phyloP scores from a whole-genome alignment of 139 green algal species.

The Zygnema cylindricum region DNA sequence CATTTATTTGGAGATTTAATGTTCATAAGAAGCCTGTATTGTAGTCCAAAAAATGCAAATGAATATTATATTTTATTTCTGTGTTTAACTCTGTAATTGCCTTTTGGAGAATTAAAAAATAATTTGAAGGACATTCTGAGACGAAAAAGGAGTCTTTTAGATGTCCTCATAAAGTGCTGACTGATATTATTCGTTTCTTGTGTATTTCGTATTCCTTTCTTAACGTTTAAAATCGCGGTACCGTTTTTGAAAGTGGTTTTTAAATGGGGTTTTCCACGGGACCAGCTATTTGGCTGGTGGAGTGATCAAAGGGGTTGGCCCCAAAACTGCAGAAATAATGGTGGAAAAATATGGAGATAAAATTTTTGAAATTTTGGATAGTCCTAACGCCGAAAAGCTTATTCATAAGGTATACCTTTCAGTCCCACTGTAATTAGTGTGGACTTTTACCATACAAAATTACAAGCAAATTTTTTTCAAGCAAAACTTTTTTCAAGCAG shows the following conservation, averaged over 20 bases:
- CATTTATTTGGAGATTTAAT: neutral
- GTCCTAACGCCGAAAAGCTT: neutral
- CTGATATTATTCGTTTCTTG: neutral
- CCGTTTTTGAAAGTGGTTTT: too few species aligned
- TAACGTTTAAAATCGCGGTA: too few species aligned
- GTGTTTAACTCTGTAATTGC: too few species aligned
- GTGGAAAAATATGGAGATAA: slow-evolving; percentile 39
- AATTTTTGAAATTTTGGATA: slow-evolving; percentile 47
- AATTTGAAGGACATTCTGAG: neutral
- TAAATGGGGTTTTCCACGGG: too few species aligned
- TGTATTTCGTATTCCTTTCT: neutral
- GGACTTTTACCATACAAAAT: neutral
- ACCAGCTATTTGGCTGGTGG: slow-evolving; percentile 46
- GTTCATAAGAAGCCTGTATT: neutral
- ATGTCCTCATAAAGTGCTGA: neutral
- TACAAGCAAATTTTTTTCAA: neutral
- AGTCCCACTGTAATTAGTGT: neutral
- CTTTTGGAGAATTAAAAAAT: too few species aligned
- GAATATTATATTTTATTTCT: too few species aligned
- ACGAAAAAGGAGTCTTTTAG: neutral
- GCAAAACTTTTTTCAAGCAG: neutral
- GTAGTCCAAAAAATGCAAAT: too few species aligned
- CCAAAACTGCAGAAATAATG: slow-evolving; percentile 25
- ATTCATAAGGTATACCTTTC: slow-evolving; percentile 19
- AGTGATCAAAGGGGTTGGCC: slow-evolving; percentile 53